Evolutionary conservation across 768 basidiomycete genomes (phyloP).

Genomic region (Lyophyllum atratum): DNA sequence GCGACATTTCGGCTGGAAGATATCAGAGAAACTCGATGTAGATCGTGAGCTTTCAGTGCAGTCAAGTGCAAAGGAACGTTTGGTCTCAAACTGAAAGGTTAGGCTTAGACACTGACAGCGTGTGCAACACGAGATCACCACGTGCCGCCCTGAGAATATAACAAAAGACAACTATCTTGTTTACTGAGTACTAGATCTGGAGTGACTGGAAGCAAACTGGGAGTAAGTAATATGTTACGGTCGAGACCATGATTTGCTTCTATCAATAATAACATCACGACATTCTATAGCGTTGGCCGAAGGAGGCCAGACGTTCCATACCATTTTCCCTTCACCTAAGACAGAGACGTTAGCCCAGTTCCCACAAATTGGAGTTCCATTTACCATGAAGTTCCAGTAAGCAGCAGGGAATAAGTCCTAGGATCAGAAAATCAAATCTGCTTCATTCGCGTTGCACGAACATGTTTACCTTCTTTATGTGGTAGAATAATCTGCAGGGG

Average conservation of each 20-base stretch:
- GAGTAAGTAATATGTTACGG: too few species aligned
- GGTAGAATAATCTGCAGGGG: conserved; percentile 67
- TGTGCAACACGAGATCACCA: conserved; percentile 13
- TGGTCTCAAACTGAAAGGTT: not conserved
- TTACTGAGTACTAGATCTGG: not conserved
- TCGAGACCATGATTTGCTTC: too few species aligned
- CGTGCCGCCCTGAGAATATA: conserved; percentile 2
- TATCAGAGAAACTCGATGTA: not conserved
- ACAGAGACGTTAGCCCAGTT: conserved; percentile 6
- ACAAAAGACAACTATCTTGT: not conserved
- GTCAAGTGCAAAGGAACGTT: not conserved
- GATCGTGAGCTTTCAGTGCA: not conserved
- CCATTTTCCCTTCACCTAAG: conserved; percentile 46
- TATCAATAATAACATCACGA: too few species aligned
- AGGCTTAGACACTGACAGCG: too few species aligned
- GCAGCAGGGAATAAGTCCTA: conserved; percentile 71
- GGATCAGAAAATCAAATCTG: conserved; percentile 9
- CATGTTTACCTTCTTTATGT: conserved; percentile 73
- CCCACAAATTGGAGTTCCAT: conserved; percentile 4
- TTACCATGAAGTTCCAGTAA: conserved; percentile 79
- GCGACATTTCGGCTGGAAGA: conserved; percentile 53
- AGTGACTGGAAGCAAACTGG: too few species aligned
- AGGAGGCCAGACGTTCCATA: conserved; percentile 38
- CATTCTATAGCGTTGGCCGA: conserved; percentile 22
- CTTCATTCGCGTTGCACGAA: not conserved